Evolutionary conservation across 148 eudicot species (phyloP).

Genomic region (Selenicereus undatus): DNA sequence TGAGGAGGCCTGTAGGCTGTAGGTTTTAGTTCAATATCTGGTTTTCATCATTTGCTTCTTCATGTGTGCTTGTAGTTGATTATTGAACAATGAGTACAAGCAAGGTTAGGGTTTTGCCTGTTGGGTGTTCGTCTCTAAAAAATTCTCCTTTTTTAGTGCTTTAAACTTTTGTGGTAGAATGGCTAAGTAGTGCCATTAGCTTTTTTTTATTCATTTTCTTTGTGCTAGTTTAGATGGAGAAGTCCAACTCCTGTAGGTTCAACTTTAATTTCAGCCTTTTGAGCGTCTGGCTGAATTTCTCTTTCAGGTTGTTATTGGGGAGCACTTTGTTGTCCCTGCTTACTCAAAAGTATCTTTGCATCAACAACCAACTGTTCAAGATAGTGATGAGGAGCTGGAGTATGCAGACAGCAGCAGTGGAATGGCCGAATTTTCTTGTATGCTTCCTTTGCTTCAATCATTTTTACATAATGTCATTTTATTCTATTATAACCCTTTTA

Average conservation of each 20-base stretch:
- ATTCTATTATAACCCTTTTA: background rate
- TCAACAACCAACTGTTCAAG: conserved; percentile 76
- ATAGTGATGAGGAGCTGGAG: conserved; percentile 98
- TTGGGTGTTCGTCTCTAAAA: background rate
- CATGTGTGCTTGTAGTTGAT: background rate
- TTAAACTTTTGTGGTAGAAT: background rate
- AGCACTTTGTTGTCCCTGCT: conserved; percentile 77
- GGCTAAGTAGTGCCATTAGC: background rate
- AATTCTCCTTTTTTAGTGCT: background rate
- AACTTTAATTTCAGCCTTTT: background rate
- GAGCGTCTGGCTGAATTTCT: conserved; percentile 12
- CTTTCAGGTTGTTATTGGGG: conserved; percentile 71
- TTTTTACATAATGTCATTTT: background rate
- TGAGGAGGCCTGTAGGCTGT: too few relatives aligned
- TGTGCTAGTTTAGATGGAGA: background rate
- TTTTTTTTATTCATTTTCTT: background rate
- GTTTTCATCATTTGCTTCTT: background rate
- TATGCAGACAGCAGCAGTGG: conserved; percentile 78
- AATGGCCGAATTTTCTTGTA: conserved; percentile 51
- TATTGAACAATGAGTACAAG: background rate
- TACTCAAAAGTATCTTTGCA: conserved; percentile 86
- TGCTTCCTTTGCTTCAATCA: conserved; percentile 16
- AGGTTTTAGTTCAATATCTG: background rate
- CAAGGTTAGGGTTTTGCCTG: too few relatives aligned
- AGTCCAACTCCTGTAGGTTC: background rate